Percentiles rank a stretch among this genome's conserved stretches.
These are phyloP conservation scores for Flammula alnicola DNA, from an alignment of 1,284 basidiomycete genomes.

Conservation along the genomic window DNA sequence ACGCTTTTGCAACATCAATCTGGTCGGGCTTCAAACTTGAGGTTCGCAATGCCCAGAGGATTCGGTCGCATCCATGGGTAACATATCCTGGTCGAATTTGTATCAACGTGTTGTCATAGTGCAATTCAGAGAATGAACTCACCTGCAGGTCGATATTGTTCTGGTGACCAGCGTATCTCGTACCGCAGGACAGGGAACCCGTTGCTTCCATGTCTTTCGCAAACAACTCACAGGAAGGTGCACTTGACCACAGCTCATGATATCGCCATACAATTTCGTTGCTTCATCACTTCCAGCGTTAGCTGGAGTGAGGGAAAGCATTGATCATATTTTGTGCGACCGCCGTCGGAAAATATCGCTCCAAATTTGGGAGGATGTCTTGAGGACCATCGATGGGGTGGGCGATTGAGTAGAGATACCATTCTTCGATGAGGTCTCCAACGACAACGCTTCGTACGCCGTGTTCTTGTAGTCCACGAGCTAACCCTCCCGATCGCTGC, in stretches of 20 bases:
- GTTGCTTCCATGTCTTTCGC: constrained; percentile 58
- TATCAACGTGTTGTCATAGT: constrained; percentile 17
- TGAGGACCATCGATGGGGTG: constrained; percentile 52
- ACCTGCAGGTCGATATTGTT: constrained; percentile 60
- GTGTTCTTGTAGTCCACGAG: constrained; percentile 53
- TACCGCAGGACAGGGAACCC: constrained; percentile 72
- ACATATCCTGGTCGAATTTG: constrained; percentile 53
- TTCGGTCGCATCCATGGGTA: constrained; percentile 68
- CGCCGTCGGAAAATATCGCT: constrained; percentile 61
- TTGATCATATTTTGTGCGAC: constrained; percentile 51
- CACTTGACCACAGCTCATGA: constrained; percentile 71
- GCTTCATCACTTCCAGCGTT: constrained; percentile 47
- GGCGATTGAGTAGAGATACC: constrained; percentile 75
- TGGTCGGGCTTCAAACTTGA: constrained; percentile 47
- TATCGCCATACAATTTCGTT: constrained; percentile 56
- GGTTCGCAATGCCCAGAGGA: constrained; percentile 43
- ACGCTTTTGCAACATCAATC: constrained; percentile 47
- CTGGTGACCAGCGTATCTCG: constrained; percentile 70
- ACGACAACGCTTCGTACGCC: constrained; percentile 66
- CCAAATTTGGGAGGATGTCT: constrained; percentile 62
- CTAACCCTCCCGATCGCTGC: constrained; percentile 68
- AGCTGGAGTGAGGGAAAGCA: constrained; percentile 46
- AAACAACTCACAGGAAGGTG: constrained; percentile 70
- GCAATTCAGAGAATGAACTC: constrained; percentile 22
- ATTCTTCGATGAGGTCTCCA: constrained; percentile 76